phyloP scores from a whole-genome alignment of 2,329 filamentous ascomycete genomes.

The Ophiocordyceps sinensis region DNA sequence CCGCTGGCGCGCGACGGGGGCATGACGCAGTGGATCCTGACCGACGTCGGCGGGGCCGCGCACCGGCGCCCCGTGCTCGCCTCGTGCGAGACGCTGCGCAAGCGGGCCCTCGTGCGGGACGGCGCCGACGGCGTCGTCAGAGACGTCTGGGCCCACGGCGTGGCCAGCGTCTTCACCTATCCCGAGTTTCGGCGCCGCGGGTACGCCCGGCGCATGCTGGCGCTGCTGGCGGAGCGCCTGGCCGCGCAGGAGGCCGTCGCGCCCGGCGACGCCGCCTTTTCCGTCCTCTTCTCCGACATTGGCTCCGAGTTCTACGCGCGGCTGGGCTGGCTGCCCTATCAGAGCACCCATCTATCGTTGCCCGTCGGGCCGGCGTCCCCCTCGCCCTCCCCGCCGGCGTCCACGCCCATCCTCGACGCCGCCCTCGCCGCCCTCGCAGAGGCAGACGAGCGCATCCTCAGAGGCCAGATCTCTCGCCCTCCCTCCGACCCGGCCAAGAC shows the following conservation, averaged over 20 bases:
- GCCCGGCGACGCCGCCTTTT: constrained; percentile 40
- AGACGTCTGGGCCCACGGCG: constrained; percentile 54
- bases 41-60: constrained; percentile 23
- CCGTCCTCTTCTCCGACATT: constrained; percentile 75
- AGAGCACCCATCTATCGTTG: constrained; percentile 58
- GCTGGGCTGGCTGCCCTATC: constrained; percentile 62
- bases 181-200: constrained; percentile 52
- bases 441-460: constrained; percentile 49
- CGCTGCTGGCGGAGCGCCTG: constrained; percentile 40
- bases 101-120: constrained; percentile 34
- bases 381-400: constrained; percentile 9
- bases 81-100: constrained; percentile 49
- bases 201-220: constrained; percentile 66
- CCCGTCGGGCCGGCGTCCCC: constrained; percentile 13
- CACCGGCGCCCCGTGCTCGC: constrained; percentile 39
- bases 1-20: constrained; percentile 44
- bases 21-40: constrained; percentile 50
- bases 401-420: constrained; percentile 36
- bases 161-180: constrained; percentile 68
- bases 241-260: constrained; percentile 10
- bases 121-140: constrained; percentile 16
- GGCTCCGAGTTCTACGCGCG: constrained; percentile 69
- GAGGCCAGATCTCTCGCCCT: constrained; percentile 28
- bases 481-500: constrained; percentile 9
- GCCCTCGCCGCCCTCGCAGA: constrained; percentile 48